Percentiles rank a stretch among this genome's conserved stretches.
Evolutionary conservation across 352 stramenopile species (phyloP).

Genomic region (Phytophthora niederhauseri): DNA sequence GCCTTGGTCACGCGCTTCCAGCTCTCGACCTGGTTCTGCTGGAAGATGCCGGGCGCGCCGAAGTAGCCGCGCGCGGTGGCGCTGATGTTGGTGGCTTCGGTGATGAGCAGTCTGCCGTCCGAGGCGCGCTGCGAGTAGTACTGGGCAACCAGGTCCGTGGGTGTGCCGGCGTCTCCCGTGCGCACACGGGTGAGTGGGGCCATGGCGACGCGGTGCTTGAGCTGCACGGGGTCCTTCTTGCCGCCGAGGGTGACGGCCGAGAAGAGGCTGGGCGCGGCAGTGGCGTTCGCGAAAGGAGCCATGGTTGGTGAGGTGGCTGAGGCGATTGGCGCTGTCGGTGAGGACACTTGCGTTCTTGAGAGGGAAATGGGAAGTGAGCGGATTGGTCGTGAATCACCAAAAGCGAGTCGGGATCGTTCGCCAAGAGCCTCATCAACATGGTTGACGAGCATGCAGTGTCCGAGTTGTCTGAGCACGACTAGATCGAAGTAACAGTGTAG

Average conservation of each 20-base stretch:
- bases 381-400: too few species aligned
- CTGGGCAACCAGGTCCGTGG: conserved; percentile 34
- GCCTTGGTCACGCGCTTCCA: conserved; percentile 57
- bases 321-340: not conserved
- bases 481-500: too few species aligned
- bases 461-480: too few species aligned
- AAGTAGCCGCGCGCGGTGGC: conserved; percentile 41
- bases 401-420: too few species aligned
- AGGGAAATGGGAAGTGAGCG: conserved; percentile 11
- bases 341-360: conserved; percentile 1
- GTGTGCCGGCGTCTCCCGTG: conserved; percentile 36
- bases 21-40: conserved; percentile 43
- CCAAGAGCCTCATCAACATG: too few species aligned
- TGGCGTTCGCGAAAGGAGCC: conserved; percentile 13
- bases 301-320: not conserved
- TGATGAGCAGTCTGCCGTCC: conserved; percentile 56
- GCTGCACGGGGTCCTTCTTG: conserved; percentile 38
- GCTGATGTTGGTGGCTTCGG: conserved; percentile 65
- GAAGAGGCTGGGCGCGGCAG: conserved; percentile 46
- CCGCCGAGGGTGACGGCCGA: conserved; percentile 50
- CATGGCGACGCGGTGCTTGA: conserved; percentile 45
- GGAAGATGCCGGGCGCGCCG: conserved; percentile 51
- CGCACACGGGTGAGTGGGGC: conserved; percentile 57
- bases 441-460: too few species aligned
- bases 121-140: conserved; percentile 69